phyloP scores from a whole-genome alignment of 805 yeast species.

The Barnettozyma salicaria region DNA sequence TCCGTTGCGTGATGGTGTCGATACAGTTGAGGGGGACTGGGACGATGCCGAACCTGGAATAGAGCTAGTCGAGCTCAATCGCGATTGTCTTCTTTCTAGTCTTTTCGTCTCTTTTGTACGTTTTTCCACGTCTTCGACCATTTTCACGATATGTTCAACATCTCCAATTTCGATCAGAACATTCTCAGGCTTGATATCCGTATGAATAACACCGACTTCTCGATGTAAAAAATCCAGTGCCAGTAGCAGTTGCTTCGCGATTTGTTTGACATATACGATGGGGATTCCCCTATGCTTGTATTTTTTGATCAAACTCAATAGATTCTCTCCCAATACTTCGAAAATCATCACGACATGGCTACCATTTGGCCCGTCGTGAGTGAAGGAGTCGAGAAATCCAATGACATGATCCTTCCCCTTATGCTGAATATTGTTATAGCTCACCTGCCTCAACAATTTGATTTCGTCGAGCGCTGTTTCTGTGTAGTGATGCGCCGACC shows the following conservation, averaged over 20 bases:
- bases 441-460: conserved; percentile 61
- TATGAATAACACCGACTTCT: conserved; percentile 67
- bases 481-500: conserved; percentile 85
- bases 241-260: conserved; percentile 68
- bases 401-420: conserved; percentile 82
- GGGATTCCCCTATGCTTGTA: conserved; percentile 80
- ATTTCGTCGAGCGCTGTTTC: conserved; percentile 95
- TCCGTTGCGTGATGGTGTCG: conserved; percentile 26
- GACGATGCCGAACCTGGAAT: conserved; percentile 13
- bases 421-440: conserved; percentile 57
- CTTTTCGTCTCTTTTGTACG: conserved; percentile 40
- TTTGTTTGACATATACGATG: conserved; percentile 65
- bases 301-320: conserved; percentile 75
- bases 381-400: conserved; percentile 74
- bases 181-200: conserved; percentile 71
- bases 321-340: conserved; percentile 92
- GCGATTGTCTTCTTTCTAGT: conserved; percentile 35
- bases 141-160: conserved; percentile 66
- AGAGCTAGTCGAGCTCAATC: conserved; percentile 16
- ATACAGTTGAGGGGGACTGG: conserved; percentile 19
- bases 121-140: conserved; percentile 56
- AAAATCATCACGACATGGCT: conserved; percentile 94
- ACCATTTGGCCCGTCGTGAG: conserved; percentile 87
- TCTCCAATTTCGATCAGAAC: conserved; percentile 78
- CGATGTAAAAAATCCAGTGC: conserved; percentile 71